Base-by-base conservation (phyloP, 2,329 filamentous ascomycete genomes). In the Rhytidhysteron rufulum region DNA sequence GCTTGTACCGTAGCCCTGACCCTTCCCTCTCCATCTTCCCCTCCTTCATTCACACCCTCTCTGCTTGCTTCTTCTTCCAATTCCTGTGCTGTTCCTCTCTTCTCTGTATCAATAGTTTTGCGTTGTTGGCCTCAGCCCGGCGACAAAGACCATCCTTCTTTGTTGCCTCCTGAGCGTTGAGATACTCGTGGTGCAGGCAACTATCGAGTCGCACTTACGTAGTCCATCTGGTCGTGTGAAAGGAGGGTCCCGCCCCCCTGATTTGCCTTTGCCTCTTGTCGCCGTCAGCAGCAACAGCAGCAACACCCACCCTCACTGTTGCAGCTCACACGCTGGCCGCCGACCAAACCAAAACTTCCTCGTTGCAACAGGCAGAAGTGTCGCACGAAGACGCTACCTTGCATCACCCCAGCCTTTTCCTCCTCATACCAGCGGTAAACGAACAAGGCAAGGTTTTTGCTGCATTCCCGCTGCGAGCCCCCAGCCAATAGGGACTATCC, bases 401-500 rank as follows among this genome's bases (percentile, higher is more conserved):
- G 55, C 57, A 56, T 58, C 45, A 44, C 31, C 25, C 15, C 15
- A 17, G 34, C 34, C 22, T 38, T n/a, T n/a, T n/a, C n/a, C n/a
- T n/a, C n/a, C n/a, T 22, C 33, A 42, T 38, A 37, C 27, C 38
- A 35, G 39, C 39, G 33, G 34, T 42, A 31, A 37, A 24, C 27
- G 20, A 4, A 31, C 32, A 20, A 31, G 39, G 34, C 31, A 32
- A 37, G 34, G 39, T 21, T 34, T 10, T n/a, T 20, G 11, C 31
- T 56, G 53, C 60, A 62, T 62, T 60, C 58, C n/a, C 60, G 37
- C 20, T 30, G n/a, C 22, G 17, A 17, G n/a, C 16, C 20, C n/a
- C 29, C 27, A 40, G 37, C 60, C 58, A 62, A 64, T 65, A 53
- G 50, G 45, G 53, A 46, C 47, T 49, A 53, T 59, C 57, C 47